Base-by-base conservation (phyloP, 73 alveolate species). In the Tetrahymena borealis region DNA sequence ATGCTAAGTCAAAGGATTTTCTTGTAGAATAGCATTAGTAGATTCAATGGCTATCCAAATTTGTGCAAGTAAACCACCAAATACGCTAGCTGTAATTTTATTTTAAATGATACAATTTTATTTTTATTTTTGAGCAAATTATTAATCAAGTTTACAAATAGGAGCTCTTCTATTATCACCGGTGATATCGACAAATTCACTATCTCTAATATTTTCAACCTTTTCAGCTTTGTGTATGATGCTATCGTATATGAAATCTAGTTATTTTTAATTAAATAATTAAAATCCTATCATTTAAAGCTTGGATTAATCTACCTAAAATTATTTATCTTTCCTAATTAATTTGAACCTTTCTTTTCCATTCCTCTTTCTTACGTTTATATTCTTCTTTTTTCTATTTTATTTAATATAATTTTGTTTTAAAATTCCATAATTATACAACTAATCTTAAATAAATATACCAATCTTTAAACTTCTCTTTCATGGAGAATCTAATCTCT, bases 401-500 rank as follows among this genome's bases (percentile, higher is more conserved):
- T n/a, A n/a, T n/a, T n/a, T n/a, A n/a, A n/a, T n/a, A n/a, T n/a
- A n/a, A n/a, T n/a, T n/a, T n/a, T n/a, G n/a, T n/a, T n/a, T n/a
- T n/a, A 0, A 60, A 60, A 60, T 1, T 60, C 28, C 28, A 60
- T 60, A 18, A 60, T 16, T 9, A 60, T 6, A 15, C 9, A 35
- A 32, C n/a, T 4, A 4, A 12, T 12, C 11, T 3, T 24, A 60
- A 60, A 24, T 15, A 15, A 60, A 60, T 28, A 24, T 60, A 60
- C 85, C 28, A 24, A 16, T 60, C 85, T 60, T 60, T n/a, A 60
- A 24, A 60, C 85, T 91, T 96, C 96, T 32, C 96, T 90, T 94
- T 96, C 94, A 60, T 93, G 91, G 35, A 92, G 78, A 7, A 93
- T 95, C 36, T 85, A 95, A 32, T 91, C 96, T 93, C 96, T 96